phyloP scores from a whole-genome alignment of 1,284 basidiomycete genomes.

The Coniferiporia sulphurascens region DNA sequence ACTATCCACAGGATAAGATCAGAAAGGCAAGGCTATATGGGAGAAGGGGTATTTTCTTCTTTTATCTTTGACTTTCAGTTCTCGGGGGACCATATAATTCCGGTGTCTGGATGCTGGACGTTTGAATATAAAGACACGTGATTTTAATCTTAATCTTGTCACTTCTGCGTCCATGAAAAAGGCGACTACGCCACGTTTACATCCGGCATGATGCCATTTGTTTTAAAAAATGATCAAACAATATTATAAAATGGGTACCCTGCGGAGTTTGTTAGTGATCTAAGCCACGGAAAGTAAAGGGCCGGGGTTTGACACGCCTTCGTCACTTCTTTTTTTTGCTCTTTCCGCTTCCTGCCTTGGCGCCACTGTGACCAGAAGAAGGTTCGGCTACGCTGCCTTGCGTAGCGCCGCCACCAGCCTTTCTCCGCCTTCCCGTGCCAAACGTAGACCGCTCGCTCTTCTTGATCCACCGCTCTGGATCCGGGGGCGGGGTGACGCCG shows the following conservation, averaged over 20 bases:
- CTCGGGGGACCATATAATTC: too few relatives aligned
- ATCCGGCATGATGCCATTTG: background rate
- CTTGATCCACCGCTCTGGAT: conserved; percentile 81
- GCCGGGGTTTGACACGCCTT: conserved; percentile 19
- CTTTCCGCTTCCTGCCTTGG: conserved; percentile 37
- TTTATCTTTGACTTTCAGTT: too few relatives aligned
- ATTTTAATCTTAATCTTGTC: too few relatives aligned
- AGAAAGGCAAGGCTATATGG: background rate
- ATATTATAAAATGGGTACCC: background rate
- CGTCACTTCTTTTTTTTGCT: conserved; percentile 47
- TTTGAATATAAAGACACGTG: too few relatives aligned
- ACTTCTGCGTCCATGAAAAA: background rate
- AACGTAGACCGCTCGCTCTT: conserved; percentile 67
- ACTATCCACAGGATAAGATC: background rate
- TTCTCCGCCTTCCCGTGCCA: conserved; percentile 37
- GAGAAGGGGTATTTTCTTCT: too few relatives aligned
- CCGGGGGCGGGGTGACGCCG: conserved; percentile 70
- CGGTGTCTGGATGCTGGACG: too few relatives aligned
- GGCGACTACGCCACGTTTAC: background rate
- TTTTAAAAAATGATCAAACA: background rate
- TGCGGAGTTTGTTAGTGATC: background rate
- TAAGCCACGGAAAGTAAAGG: conserved; percentile 17
- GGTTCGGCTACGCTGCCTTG: conserved; percentile 48
- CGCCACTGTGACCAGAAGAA: conserved; percentile 26
- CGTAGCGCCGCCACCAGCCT: conserved; percentile 41